Evolutionary conservation across 2,329 filamentous ascomycete species (phyloP).

Genomic region (Paecilomyces formosus): DNA sequence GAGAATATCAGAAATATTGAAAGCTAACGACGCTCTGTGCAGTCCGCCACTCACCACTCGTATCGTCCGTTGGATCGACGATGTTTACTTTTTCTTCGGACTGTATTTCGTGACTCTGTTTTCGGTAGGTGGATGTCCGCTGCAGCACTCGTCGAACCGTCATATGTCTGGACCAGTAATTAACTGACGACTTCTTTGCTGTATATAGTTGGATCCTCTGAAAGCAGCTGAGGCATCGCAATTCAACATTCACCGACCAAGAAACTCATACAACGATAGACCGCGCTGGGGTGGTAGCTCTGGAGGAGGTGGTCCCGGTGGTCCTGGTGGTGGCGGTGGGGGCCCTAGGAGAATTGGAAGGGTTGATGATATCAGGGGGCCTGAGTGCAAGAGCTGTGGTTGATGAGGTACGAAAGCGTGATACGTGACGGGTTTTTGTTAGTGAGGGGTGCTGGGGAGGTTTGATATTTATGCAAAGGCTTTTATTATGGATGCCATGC

Average conservation of each 20-base stretch:
- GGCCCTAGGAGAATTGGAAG: conserved; percentile 33
- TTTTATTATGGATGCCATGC: not conserved
- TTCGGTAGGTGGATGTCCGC: conserved; percentile 26
- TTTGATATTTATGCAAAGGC: not conserved
- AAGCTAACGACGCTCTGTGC: not conserved
- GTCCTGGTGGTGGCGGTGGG: conserved; percentile 22
- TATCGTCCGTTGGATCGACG: conserved; percentile 32
- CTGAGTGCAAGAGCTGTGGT: conserved; percentile 40
- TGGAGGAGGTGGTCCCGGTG: conserved; percentile 19
- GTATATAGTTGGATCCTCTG: conserved; percentile 37
- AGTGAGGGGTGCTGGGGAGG: not conserved
- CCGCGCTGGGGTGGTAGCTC: conserved; percentile 19
- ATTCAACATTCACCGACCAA: conserved; percentile 35
- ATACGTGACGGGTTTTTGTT: not conserved
- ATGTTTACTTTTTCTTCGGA: conserved; percentile 40
- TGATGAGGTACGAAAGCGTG: conserved; percentile 11
- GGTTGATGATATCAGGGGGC: conserved; percentile 41
- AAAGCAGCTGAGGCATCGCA: conserved; percentile 36
- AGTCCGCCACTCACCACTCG: conserved; percentile 41
- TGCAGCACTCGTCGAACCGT: not conserved
- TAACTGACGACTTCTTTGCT: not conserved
- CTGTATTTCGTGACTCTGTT: conserved; percentile 44
- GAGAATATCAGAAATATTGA: not conserved
- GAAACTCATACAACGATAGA: conserved; percentile 15
- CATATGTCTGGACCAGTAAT: not conserved